Percentiles rank a stretch among this genome's conserved stretches.
Conservation (phyloP, 257 asterid genomes). For the Solanum pinnatisectum region DNA sequence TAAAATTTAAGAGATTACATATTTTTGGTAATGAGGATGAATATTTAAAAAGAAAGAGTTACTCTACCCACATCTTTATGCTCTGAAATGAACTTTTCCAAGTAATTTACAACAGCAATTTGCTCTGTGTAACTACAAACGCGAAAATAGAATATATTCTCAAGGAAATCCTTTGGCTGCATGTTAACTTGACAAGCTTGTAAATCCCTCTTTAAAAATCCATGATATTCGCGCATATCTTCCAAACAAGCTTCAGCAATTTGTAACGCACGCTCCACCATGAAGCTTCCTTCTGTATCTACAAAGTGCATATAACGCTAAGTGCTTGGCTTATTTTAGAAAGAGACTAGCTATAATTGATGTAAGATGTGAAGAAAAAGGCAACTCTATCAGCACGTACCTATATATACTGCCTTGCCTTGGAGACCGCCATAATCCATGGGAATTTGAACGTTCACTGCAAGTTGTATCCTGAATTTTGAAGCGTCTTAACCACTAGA, state of each 20-base stretch:
- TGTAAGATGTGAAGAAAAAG: not conserved
- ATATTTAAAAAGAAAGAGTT: not conserved
- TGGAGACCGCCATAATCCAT: conserved; percentile 78
- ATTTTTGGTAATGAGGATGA: not conserved
- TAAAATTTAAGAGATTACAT: not conserved
- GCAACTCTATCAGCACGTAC: conserved; percentile 12
- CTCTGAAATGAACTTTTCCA: conserved; percentile 72
- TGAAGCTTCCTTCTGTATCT: conserved; percentile 98
- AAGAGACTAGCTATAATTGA: not conserved
- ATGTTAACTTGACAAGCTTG: conserved; percentile 31
- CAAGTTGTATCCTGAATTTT: conserved; percentile 74
- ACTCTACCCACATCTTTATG: conserved; percentile 71
- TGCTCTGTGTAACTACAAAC: conserved; percentile 86
- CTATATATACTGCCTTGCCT: conserved; percentile 93
- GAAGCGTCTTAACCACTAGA: not conserved
- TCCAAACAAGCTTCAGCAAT: conserved; percentile 83
- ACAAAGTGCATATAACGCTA: conserved; percentile 2
- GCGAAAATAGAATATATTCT: conserved; percentile 76
- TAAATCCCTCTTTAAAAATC: conserved; percentile 39
- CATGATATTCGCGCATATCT: conserved; percentile 71
- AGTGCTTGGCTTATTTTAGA: not conserved
- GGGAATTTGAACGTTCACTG: conserved; percentile 87
- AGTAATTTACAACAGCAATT: conserved; percentile 74
- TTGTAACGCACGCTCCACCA: conserved; percentile 88
- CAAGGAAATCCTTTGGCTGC: conserved; percentile 59